These are phyloP conservation scores for Kokia cookei DNA, from an alignment of 441 rosid species.

Conservation along the genomic window DNA sequence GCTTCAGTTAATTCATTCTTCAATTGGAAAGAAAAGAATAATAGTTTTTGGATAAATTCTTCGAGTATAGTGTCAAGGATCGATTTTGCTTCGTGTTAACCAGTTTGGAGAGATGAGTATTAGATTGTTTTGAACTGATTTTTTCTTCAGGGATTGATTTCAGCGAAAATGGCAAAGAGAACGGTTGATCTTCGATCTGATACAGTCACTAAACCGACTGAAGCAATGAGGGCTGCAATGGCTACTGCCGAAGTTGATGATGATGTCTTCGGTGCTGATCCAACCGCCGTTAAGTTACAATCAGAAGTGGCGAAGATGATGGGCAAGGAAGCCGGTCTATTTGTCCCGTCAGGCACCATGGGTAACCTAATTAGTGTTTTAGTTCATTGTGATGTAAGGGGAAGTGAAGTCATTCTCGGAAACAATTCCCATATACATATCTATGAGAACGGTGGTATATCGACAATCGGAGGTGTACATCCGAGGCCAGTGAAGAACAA, in stretches of 20 bases:
- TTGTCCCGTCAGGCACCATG: conserved; percentile 96
- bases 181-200: conserved; percentile 89
- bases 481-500: conserved; percentile 75
- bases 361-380: conserved; percentile 91
- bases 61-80: too few species aligned
- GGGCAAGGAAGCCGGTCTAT: conserved; percentile 85
- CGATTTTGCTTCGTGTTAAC: neutral
- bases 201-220: conserved; percentile 86
- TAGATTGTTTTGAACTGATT: neutral
- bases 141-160: conserved; percentile 2
- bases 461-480: conserved; percentile 91
- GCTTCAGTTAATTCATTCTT: too few species aligned
- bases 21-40: too few species aligned
- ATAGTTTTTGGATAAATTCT: too few species aligned
- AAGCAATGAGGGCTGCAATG: conserved; percentile 88
- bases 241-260: conserved; percentile 89
- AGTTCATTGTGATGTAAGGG: conserved; percentile 80
- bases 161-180: conserved; percentile 50
- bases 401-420: conserved; percentile 94
- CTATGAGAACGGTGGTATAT: conserved; percentile 83
- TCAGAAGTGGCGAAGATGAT: conserved; percentile 61
- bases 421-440: conserved; percentile 76
- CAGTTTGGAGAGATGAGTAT: neutral
- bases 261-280: conserved; percentile 74
- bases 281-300: conserved; percentile 61